Conservation (phyloP, 345 rosid species). For the Linum trigynum region DNA sequence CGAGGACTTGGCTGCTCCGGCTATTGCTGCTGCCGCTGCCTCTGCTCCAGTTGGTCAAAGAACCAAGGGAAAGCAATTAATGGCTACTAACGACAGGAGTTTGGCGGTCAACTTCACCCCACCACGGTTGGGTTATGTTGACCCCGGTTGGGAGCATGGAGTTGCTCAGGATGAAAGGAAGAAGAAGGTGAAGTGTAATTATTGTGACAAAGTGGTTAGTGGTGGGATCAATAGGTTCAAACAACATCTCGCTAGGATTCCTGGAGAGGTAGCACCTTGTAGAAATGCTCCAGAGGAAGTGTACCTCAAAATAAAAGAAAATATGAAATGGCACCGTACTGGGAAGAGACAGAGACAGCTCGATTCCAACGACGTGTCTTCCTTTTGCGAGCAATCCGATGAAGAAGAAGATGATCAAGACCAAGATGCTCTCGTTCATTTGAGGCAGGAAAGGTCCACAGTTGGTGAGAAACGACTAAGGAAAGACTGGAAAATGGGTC, state of each 20-base stretch:
- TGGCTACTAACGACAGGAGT: conserved; percentile 30
- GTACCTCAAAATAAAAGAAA: conserved; percentile 61
- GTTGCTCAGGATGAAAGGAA: conserved; percentile 72
- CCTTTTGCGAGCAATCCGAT: conserved; percentile 35
- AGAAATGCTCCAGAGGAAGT: conserved; percentile 66
- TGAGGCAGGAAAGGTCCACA: conserved; percentile 32
- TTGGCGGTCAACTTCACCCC: conserved; percentile 32
- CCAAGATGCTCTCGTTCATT: conserved; percentile 31
- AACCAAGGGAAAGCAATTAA: conserved; percentile 40
- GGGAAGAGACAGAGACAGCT: conserved; percentile 52
- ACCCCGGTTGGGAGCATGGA: conserved; percentile 84
- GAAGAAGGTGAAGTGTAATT: conserved; percentile 67
- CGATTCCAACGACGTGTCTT: conserved; percentile 38
- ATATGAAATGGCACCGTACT: conserved; percentile 73
- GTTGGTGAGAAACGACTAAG: conserved; percentile 43
- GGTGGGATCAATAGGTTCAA: conserved; percentile 79
- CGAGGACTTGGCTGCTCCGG: conserved; percentile 17
- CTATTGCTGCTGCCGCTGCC: conserved; percentile 2
- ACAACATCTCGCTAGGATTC: conserved; percentile 74
- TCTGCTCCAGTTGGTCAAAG: conserved; percentile 19
- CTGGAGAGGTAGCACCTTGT: conserved; percentile 72
- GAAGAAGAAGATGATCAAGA: conserved; percentile 49
- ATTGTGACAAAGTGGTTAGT: conserved; percentile 58
- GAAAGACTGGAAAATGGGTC: conserved; percentile 33
- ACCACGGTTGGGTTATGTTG: conserved; percentile 59